These are phyloP conservation scores for Hypoxylon sp. DNA, from an alignment of 2,329 filamentous ascomycete genomes.

Conservation along the genomic window DNA sequence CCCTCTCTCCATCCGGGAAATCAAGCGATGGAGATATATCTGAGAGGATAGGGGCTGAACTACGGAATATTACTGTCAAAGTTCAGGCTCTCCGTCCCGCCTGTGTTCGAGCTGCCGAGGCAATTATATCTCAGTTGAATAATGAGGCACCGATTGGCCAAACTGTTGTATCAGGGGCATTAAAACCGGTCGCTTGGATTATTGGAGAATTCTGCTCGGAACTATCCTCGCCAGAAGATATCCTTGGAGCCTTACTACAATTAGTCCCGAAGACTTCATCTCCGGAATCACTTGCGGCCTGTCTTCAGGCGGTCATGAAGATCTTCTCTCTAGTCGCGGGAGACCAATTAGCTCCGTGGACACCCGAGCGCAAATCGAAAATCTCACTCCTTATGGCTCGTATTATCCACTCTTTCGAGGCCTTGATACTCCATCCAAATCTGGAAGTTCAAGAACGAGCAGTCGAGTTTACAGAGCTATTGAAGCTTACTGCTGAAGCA, in stretches of 20 bases:
- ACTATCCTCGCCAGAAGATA: constrained; percentile 78
- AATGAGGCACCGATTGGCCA: constrained; percentile 69
- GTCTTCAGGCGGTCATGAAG: constrained; percentile 88
- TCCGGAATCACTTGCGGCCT: constrained; percentile 80
- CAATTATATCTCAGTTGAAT: constrained; percentile 74
- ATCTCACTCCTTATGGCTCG: constrained; percentile 84
- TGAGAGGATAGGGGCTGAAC: constrained; percentile 83
- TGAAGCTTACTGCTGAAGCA: constrained; percentile 89
- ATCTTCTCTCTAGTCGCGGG: constrained; percentile 82
- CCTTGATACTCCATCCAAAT: constrained; percentile 83
- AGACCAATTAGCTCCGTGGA: constrained; percentile 77
- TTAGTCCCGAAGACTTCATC: constrained; percentile 69
- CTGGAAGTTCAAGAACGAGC: constrained; percentile 96
- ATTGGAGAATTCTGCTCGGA: constrained; percentile 88
- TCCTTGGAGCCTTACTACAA: constrained; percentile 82
- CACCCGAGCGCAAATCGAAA: constrained; percentile 78
- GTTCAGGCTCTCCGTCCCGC: constrained; percentile 86
- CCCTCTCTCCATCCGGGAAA: constrained; percentile 51
- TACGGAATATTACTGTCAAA: constrained; percentile 92
- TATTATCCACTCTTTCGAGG: constrained; percentile 85
- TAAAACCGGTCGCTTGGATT: constrained; percentile 86
- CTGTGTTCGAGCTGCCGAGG: constrained; percentile 86
- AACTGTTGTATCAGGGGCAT: constrained; percentile 72
- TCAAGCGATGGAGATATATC: constrained; percentile 67
- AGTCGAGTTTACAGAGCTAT: constrained; percentile 91